Percentiles rank a stretch among this genome's conserved stretches.
phyloP scores from a whole-genome alignment of 139 green algal species.

The Trebouxia sp. region DNA sequence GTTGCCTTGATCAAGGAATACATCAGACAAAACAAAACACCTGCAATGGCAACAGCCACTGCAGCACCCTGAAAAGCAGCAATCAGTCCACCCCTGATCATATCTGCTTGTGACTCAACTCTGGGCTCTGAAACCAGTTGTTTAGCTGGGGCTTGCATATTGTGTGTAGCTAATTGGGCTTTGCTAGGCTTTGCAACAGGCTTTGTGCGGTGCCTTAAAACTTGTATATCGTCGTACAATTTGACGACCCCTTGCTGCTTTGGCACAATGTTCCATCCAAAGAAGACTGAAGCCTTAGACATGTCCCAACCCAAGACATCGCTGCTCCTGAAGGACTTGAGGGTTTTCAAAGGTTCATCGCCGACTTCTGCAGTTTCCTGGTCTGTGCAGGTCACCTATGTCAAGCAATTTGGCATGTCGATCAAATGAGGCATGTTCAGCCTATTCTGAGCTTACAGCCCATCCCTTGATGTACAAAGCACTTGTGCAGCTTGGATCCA shows the following conservation, averaged over 20 bases:
- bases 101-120: neutral
- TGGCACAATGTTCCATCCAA: conserved; percentile 35
- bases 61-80: neutral
- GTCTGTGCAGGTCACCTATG: conserved; percentile 71
- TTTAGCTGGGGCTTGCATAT: neutral
- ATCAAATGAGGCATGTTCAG: too few species aligned
- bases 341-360: conserved; percentile 60
- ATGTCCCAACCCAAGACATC: neutral
- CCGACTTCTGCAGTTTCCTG: conserved; percentile 62
- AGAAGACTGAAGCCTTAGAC: conserved; percentile 16
- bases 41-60: neutral
- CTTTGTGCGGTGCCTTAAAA: neutral
- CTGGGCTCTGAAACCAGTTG: too few species aligned
- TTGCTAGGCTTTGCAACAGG: neutral
- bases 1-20: neutral
- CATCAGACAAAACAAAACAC: conserved; percentile 10
- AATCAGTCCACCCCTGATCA: neutral
- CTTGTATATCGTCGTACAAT: neutral
- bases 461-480: neutral
- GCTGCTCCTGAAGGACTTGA: conserved; percentile 47
- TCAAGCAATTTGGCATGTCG: too few species aligned
- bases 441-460: neutral
- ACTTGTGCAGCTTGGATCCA: neutral
- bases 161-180: neutral
- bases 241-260: neutral